A percentile compares a stretch with the other conserved stretches of the same genome.
These are phyloP conservation scores for Dacryopinax spathularia DNA, from an alignment of 768 basidiomycete genomes.

Conservation along the genomic window DNA sequence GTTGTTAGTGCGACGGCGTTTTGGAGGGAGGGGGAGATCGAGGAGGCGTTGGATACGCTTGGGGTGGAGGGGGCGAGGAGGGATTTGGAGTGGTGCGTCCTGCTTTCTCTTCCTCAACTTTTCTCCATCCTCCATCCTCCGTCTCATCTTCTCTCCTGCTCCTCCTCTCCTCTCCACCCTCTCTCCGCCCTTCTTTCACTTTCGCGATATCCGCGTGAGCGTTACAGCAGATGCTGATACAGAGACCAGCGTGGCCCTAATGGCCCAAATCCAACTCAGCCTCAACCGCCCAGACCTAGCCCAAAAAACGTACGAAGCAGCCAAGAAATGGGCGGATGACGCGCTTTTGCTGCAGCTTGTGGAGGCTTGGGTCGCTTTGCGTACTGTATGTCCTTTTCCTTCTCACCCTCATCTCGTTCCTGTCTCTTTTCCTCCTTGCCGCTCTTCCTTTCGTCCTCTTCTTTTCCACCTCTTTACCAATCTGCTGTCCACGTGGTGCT, in stretches of 20 bases:
- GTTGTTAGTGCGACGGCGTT: slow-evolving; percentile 83
- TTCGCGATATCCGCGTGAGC: too few species aligned
- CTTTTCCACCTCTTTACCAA: too few species aligned
- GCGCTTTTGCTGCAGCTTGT: slow-evolving; percentile 79
- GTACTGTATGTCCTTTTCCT: slow-evolving; percentile 4
- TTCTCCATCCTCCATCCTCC: not conserved
- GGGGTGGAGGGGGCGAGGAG: slow-evolving; percentile 49
- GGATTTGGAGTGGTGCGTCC: slow-evolving; percentile 81
- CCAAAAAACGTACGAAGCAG: slow-evolving; percentile 67
- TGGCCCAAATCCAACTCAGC: slow-evolving; percentile 80
- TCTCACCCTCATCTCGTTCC: too few species aligned
- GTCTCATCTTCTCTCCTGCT: too few species aligned
- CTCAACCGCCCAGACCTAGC: slow-evolving; percentile 78
- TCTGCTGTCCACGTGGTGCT: too few species aligned
- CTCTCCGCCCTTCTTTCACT: slow-evolving; percentile 2
- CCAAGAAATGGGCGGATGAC: slow-evolving; percentile 78
- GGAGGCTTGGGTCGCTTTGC: slow-evolving; percentile 43
- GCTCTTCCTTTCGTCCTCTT: too few species aligned
- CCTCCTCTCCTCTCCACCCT: too few species aligned
- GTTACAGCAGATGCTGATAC: not conserved
- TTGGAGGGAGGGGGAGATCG: slow-evolving; percentile 64
- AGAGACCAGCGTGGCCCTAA: slow-evolving; percentile 51
- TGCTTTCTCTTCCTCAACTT: not conserved
- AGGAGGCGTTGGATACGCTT: slow-evolving; percentile 85
- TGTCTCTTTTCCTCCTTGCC: too few species aligned